These are phyloP conservation scores for Barbatosphaeria neglecta DNA, from an alignment of 495 filamentous ascomycete species.

Conservation along the genomic window DNA sequence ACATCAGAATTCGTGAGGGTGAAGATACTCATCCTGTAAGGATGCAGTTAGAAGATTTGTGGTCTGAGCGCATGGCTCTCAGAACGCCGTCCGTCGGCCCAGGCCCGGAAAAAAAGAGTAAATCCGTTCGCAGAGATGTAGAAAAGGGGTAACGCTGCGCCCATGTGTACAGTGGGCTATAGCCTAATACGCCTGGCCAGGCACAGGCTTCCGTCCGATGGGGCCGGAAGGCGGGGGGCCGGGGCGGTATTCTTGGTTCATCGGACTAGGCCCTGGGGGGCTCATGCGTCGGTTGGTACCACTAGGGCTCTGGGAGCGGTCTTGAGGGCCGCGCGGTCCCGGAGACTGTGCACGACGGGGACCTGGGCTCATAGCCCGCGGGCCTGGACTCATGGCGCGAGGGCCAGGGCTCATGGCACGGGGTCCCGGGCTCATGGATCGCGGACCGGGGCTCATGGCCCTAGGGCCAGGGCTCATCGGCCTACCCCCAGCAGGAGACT, in stretches of 20 bases:
- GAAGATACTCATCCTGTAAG: too few relatives aligned
- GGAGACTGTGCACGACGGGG: slow-evolving; percentile 15
- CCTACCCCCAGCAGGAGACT: slow-evolving; percentile 18
- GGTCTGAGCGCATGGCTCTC: slow-evolving; percentile 7
- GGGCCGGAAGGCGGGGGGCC: slow-evolving; percentile 19
- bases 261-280: slow-evolving; percentile 50
- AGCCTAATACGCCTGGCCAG: slow-evolving; percentile 36
- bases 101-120: slow-evolving; percentile 1
- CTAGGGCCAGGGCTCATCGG: slow-evolving; percentile 30
- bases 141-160: neutral
- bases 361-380: slow-evolving; percentile 7
- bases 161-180: neutral
- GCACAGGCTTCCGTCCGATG: slow-evolving; percentile 33
- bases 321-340: slow-evolving; percentile 9
- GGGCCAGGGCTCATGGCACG: slow-evolving; percentile 22
- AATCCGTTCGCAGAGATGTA: neutral
- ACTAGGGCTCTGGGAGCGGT: slow-evolving; percentile 21
- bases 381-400: slow-evolving; percentile 32
- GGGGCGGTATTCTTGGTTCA: slow-evolving; percentile 36
- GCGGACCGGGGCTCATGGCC: slow-evolving; percentile 28
- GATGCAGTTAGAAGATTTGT: too few relatives aligned
- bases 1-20: too few relatives aligned
- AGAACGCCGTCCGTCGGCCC: slow-evolving; percentile 4
- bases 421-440: slow-evolving; percentile 3
- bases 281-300: slow-evolving; percentile 30